These are phyloP conservation scores for Vitis rotundifolia DNA, from an alignment of 164 flowering plant genomes.

Conservation along the genomic window DNA sequence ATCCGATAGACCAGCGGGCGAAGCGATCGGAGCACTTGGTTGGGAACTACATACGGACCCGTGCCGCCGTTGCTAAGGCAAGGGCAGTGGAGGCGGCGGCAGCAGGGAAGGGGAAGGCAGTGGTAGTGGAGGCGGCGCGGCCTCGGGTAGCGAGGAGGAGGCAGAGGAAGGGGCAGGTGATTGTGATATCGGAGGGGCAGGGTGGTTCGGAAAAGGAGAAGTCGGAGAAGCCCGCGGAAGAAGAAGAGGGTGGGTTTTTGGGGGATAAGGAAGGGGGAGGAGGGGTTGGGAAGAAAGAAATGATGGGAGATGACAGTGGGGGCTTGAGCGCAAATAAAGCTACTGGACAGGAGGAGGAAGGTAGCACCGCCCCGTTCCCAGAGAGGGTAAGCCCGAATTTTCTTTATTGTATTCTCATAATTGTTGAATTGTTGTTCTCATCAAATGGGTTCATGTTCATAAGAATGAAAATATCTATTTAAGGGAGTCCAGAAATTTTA, in stretches of 20 bases:
- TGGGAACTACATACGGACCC: slow-evolving; percentile 43
- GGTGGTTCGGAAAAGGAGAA: slow-evolving; percentile 6
- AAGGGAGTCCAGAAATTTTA: too few species aligned
- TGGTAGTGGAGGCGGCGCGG: slow-evolving; percentile 9
- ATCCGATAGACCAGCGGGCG: slow-evolving; percentile 24
- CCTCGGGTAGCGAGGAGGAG: slow-evolving; percentile 1
- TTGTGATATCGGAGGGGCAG: slow-evolving; percentile 25
- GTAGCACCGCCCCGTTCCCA: slow-evolving; percentile 68
- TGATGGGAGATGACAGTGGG: slow-evolving; percentile 63
- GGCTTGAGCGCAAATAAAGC: slow-evolving; percentile 77
- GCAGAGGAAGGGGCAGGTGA: slow-evolving; percentile 30
- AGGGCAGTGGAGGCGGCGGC: slow-evolving; percentile 37
- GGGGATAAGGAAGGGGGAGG: slow-evolving; percentile 6
- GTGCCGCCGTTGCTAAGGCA: slow-evolving; percentile 59
- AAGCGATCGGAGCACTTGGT: slow-evolving; percentile 33
- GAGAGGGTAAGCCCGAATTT: slow-evolving; percentile 48
- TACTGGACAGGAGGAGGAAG: slow-evolving; percentile 69
- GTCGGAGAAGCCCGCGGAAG: background rate
- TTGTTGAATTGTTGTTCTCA: too few species aligned
- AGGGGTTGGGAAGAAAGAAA: slow-evolving; percentile 4
- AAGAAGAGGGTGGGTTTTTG: slow-evolving; percentile 5
- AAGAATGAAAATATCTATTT: too few species aligned
- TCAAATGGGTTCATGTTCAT: too few species aligned
- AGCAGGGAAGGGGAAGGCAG: slow-evolving; percentile 20
- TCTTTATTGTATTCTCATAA: too few species aligned